phyloP scores from a whole-genome alignment of 2,329 filamentous ascomycete species.

The Scytalidium lignicola region DNA sequence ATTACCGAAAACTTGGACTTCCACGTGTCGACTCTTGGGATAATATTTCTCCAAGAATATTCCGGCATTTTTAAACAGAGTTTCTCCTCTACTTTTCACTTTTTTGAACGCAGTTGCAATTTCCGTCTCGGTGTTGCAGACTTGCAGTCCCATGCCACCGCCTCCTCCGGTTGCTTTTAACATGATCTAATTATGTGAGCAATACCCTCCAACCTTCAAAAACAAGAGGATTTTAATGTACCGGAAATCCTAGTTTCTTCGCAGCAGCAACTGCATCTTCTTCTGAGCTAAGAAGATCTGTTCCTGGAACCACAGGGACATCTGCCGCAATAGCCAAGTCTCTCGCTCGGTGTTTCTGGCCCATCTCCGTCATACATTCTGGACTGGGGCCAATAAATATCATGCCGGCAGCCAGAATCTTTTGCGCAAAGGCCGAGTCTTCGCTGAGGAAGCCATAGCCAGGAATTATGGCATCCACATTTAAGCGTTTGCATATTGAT shows the following conservation, averaged over 20 bases:
- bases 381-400: constrained; percentile 55
- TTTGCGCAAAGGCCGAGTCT: constrained; percentile 54
- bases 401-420: constrained; percentile 48
- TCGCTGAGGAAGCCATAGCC: constrained; percentile 65
- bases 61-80: constrained; percentile 46
- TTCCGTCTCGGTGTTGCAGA: constrained; percentile 27
- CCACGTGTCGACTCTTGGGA: constrained; percentile 36
- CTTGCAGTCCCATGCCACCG: constrained; percentile 39
- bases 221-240: background rate
- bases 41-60: constrained; percentile 46
- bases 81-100: constrained; percentile 34
- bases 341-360: constrained; percentile 34
- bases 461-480: constrained; percentile 53
- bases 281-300: constrained; percentile 20
- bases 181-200: constrained; percentile 29
- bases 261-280: constrained; percentile 28
- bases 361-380: constrained; percentile 33
- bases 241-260: constrained; percentile 30
- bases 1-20: constrained; percentile 43
- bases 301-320: constrained; percentile 33
- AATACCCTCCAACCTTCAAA: background rate
- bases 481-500: constrained; percentile 4
- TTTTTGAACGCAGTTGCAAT: constrained; percentile 30
- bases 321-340: constrained; percentile 25
- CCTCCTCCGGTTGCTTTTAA: constrained; percentile 44